Evolutionary conservation across 768 basidiomycete genomes (phyloP).

Genomic region (Krasilnikovozyma curviuscula): DNA sequence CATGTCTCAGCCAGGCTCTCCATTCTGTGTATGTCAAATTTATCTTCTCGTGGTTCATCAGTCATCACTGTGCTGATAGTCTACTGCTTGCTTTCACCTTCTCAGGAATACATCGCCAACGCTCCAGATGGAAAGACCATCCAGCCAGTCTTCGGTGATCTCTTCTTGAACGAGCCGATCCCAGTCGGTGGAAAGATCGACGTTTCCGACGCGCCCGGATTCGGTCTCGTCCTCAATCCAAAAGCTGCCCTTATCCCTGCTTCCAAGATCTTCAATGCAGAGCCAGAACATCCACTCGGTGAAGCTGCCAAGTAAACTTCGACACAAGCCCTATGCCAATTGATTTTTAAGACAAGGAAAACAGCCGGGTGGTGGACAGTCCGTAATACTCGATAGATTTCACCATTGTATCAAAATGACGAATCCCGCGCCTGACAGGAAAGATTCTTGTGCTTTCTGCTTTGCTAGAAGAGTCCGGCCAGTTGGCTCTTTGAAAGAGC

Average conservation of each 20-base stretch:
- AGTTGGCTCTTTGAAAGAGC: no score
- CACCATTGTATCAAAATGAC: no score
- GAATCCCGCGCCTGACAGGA: no score
- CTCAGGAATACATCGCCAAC: slow-evolving; percentile 25
- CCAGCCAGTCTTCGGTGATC: slow-evolving; percentile 30
- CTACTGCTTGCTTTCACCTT: not conserved
- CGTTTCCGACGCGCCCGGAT: slow-evolving; percentile 28
- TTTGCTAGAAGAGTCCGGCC: no score
- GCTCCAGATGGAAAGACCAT: slow-evolving; percentile 30
- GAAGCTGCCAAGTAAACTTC: slow-evolving; percentile 5
- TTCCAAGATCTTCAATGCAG: slow-evolving; percentile 3
- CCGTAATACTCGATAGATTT: no score
- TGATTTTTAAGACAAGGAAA: no score
- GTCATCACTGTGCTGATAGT: not conserved
- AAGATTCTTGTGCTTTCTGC: no score
- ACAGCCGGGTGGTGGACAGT: no score
- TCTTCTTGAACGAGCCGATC: slow-evolving; percentile 31
- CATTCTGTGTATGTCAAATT: slow-evolving; percentile 22
- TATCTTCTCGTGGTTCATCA: slow-evolving; percentile 12
- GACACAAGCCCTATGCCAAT: no score
- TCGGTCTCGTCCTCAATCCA: slow-evolving; percentile 31
- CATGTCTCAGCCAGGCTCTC: slow-evolving; percentile 29
- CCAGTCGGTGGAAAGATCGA: slow-evolving; percentile 28
- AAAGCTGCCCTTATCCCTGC: slow-evolving; percentile 24
- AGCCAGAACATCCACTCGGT: slow-evolving; percentile 3